phyloP scores from a whole-genome alignment of 2,329 filamentous ascomycete genomes.

The Metarhizium humberi region DNA sequence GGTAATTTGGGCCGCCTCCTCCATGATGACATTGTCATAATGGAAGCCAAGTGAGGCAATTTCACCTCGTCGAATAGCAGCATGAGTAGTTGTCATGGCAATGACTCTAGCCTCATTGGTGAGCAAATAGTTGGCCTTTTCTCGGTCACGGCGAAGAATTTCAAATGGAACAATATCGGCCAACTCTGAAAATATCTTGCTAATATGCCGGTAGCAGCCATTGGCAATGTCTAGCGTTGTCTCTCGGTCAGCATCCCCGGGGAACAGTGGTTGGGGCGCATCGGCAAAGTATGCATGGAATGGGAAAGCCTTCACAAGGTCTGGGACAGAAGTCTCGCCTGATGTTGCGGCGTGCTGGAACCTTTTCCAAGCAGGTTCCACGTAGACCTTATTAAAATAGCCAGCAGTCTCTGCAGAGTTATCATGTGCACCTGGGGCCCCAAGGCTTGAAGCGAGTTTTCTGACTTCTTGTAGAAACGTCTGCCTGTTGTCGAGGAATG shows the following conservation, averaged over 20 bases:
- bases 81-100: conserved; percentile 97
- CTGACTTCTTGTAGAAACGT: conserved; percentile 74
- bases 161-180: conserved; percentile 94
- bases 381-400: conserved; percentile 90
- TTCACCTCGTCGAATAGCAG: conserved; percentile 85
- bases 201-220: conserved; percentile 82
- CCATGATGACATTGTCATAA: conserved; percentile 97
- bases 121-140: conserved; percentile 93
- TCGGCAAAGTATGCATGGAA: conserved; percentile 83
- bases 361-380: conserved; percentile 79
- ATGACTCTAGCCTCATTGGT: conserved; percentile 95
- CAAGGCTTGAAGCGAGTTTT: conserved; percentile 74
- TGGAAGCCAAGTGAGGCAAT: conserved; percentile 89
- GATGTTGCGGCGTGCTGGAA: conserved; percentile 56
- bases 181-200: conserved; percentile 83
- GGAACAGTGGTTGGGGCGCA: conserved; percentile 79
- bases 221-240: conserved; percentile 65
- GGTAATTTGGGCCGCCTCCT: conserved; percentile 96
- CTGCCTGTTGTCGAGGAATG: conserved; percentile 81
- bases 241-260: conserved; percentile 53
- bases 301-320: conserved; percentile 69
- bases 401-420: conserved; percentile 94
- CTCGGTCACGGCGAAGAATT: conserved; percentile 76
- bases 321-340: conserved; percentile 44
- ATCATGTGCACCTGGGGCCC: conserved; percentile 86